Percentiles rank a stretch among this genome's conserved stretches.
Evolutionary conservation across 495 filamentous ascomycete species (phyloP).

Genomic region (Trichoderma orchidacearum): DNA sequence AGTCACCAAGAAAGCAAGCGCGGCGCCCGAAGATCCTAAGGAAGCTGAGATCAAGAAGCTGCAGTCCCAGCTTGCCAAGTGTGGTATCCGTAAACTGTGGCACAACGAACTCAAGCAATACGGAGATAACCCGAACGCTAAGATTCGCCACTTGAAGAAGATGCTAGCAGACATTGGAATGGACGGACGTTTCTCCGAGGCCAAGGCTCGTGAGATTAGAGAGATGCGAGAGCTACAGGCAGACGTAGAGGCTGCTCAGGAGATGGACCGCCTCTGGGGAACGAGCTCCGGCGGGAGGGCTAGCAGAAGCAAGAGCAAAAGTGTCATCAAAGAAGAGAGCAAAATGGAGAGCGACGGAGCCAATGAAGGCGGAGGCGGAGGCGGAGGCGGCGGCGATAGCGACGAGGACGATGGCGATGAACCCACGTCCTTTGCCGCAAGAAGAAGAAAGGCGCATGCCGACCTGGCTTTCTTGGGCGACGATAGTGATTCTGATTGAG

Average conservation of each 20-base stretch:
- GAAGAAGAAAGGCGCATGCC: constrained; percentile 17
- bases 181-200: constrained; percentile 69
- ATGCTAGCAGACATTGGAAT: constrained; percentile 76
- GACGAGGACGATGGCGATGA: constrained; percentile 15
- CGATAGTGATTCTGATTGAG: constrained; percentile 33
- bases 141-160: constrained; percentile 66
- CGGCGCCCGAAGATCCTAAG: constrained; percentile 42
- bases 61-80: constrained; percentile 78
- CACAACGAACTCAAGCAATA: constrained; percentile 65
- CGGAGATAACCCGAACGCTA: constrained; percentile 51
- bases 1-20: neutral
- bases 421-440: constrained; percentile 9
- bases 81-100: constrained; percentile 92
- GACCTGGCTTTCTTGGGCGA: constrained; percentile 30
- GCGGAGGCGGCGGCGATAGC: constrained; percentile 31
- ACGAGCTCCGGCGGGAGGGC: constrained; percentile 18
- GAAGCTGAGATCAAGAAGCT: constrained; percentile 81
- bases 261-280: constrained; percentile 70
- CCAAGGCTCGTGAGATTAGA: constrained; percentile 75
- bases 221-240: constrained; percentile 67
- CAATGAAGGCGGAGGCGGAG: constrained; percentile 20
- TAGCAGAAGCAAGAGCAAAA: constrained; percentile 15
- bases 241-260: constrained; percentile 70
- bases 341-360: constrained; percentile 30
- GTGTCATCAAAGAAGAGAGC: constrained; percentile 14